Evolutionary conservation across 1,284 basidiomycete genomes (phyloP).

Genomic region (Abortiporus biennis): DNA sequence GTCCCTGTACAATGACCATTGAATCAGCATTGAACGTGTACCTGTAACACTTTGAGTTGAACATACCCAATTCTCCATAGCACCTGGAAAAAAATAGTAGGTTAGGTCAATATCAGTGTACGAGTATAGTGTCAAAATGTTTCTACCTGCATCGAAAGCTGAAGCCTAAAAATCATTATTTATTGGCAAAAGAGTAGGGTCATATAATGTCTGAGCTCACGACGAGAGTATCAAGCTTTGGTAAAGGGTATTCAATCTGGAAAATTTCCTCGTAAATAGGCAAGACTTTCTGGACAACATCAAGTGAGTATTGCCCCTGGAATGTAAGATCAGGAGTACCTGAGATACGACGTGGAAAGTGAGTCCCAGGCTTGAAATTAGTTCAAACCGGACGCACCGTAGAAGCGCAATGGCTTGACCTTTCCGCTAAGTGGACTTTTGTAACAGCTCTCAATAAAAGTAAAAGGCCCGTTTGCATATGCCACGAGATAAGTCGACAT

Average conservation of each 20-base stretch:
- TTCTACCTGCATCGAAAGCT: constrained; percentile 89
- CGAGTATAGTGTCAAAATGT: constrained; percentile 72
- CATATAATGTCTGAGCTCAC: constrained; percentile 16
- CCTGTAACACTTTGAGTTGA: constrained; percentile 72
- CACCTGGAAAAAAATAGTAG: constrained; percentile 40
- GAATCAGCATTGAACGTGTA: constrained; percentile 14
- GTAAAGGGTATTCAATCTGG: constrained; percentile 53
- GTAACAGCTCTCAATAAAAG: constrained; percentile 70
- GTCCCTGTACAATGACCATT: too few relatives aligned
- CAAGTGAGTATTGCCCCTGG: not conserved
- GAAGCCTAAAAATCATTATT: constrained; percentile 51
- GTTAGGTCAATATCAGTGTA: too few relatives aligned
- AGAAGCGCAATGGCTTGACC: constrained; percentile 79
- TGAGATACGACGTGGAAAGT: too few relatives aligned
- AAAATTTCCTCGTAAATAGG: constrained; percentile 1
- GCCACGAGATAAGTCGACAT: constrained; percentile 93
- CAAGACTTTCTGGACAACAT: not conserved
- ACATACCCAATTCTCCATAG: constrained; percentile 98
- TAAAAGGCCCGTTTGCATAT: constrained; percentile 83
- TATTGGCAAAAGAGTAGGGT: too few relatives aligned
- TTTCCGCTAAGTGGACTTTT: constrained; percentile 78
- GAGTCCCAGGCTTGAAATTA: too few relatives aligned
- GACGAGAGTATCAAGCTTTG: constrained; percentile 77
- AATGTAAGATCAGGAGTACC: not conserved
- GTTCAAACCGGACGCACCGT: constrained; percentile 40